Evolutionary conservation across 2,329 filamentous ascomycete genomes (phyloP), one percentile per base, ranked within the genome.

Genomic region (Cladobotryum mycophilum): DNA sequence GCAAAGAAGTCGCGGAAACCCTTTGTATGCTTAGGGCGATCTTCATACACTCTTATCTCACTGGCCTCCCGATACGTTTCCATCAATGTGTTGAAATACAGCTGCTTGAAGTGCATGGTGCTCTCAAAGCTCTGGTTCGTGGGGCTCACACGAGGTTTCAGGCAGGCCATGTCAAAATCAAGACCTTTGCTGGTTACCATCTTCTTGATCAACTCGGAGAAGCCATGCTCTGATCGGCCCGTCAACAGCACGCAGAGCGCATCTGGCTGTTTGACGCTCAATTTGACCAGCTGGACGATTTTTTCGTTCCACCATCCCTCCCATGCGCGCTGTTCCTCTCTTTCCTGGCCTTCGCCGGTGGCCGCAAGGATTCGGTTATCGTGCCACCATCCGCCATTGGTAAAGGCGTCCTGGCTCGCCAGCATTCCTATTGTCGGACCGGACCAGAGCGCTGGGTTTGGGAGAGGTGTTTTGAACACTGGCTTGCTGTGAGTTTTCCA

Each of bases 261-360:
- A 64, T 95, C 89, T 56, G 89, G 86, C 64, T 96, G 89, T 63
- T 86, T 72, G 75, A 88, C 88, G 65, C 86, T 91, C 50, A 96
- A 74, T 61, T 80, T 77, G 38, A 95, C 89, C 30, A 97, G 79
- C 60, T 90, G 81, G 49, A 82, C 84, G 53, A 99, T 85, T 60
- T 86, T 83, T 64, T 97, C 92, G 63, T 97, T 97, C 93, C 93
- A 99, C 87, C 89, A 96, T 35, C 90, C 90, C 51, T 87, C 75
- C 92, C 92, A 99, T 9, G 81, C 91, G 20, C 84, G 82, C 40
- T 79, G 74, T 67, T 97, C 91, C 69, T 97, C 93, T 51, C 80
- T 81, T 47, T 89, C 88, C 5, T 85, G 66, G 14, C 93, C 93
- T 51, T 89, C 80, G 47, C 93, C 93, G 1, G 90, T 96, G 2